Evolutionary conservation across 1,284 basidiomycete species (phyloP).

Genomic region (Ganoderma leucocontextum): DNA sequence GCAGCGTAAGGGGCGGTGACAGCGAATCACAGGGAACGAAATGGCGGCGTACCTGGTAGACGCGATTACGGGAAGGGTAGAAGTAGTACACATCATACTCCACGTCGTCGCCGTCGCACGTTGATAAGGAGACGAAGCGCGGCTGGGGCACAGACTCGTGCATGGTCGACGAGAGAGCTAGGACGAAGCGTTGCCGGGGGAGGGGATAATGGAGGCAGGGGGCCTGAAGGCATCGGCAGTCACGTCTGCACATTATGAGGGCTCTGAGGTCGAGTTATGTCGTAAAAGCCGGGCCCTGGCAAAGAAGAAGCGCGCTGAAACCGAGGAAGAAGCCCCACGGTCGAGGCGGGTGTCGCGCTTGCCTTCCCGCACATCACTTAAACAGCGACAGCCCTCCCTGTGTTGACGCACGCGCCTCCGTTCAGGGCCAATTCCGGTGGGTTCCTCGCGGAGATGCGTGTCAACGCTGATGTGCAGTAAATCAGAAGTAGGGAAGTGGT

Average conservation of each 20-base stretch:
- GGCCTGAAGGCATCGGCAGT: conserved; percentile 10
- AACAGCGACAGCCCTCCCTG: conserved; percentile 27
- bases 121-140: conserved; percentile 9
- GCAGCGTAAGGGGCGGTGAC: not conserved
- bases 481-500: conserved; percentile 6
- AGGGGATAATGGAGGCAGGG: conserved; percentile 1
- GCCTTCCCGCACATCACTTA: conserved; percentile 14
- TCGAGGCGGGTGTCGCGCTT: conserved; percentile 21
- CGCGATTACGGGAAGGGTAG: conserved; percentile 23
- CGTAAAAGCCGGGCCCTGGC: conserved; percentile 23
- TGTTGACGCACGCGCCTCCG: conserved; percentile 15
- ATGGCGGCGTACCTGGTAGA: conserved; percentile 10
- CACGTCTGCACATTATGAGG: conserved; percentile 5
- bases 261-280: conserved; percentile 17
- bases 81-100: conserved; percentile 28
- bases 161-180: conserved; percentile 3
- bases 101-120: conserved; percentile 15
- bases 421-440: conserved; percentile 15
- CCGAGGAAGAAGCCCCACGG: conserved; percentile 27
- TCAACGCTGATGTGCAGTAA: not conserved
- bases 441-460: conserved; percentile 13
- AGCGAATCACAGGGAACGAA: not conserved
- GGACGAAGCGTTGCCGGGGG: not conserved
- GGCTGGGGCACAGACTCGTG: conserved; percentile 22
- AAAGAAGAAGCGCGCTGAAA: conserved; percentile 19